Base-by-base conservation (phyloP, 2,329 filamentous ascomycete genomes). In the Botrytis fragariae region DNA sequence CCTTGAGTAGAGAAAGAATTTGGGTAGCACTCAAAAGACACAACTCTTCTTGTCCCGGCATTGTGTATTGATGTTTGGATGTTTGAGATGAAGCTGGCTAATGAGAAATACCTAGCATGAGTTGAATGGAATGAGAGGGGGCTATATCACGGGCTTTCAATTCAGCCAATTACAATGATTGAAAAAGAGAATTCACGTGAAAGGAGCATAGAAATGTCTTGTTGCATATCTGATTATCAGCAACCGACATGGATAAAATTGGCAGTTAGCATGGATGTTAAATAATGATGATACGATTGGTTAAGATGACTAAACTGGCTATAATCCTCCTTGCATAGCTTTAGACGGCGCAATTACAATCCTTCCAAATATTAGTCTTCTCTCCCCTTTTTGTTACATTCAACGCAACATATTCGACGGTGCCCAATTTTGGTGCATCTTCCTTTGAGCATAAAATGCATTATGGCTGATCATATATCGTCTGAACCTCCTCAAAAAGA, bases 221-320 rank as follows among this genome's bases (percentile, higher is more conserved):
- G 44, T 67, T 67, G 63, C 63, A 67, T 39, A 51, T 67, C 63
- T 67, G 63, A 67, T 48, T 25, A 48, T 48, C 22, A 32, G 35
- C 8, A 25, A 25, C 18, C 16, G 20, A 54, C 48, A 54, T n/a
- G 48, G 25, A 54, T n/a, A 16, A 29, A 29, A 18, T 57, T 57
- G 51, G 16, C 25, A 57, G 14, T 3, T 3, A 10, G 16, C 59
- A 39, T n/a, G 59, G 35, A 18, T 61, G 25, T 39, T 25, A 18
- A 61, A 61, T n/a, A 3, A 16, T n/a, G 7, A 35, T 25, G 32
- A 61, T 16, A n/a, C 5, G 3, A 35, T 59, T 59, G 57, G 29
- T 20, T 22, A 22, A 22, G 29, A 22, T 35, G 18, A 9, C 29
- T 35, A 12, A 35, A 22, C 51, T 57, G 18, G n/a, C 51, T 18